These are phyloP conservation scores for Onygenales sp. DNA, from an alignment of 2,329 filamentous ascomycete genomes.

Conservation along the genomic window DNA sequence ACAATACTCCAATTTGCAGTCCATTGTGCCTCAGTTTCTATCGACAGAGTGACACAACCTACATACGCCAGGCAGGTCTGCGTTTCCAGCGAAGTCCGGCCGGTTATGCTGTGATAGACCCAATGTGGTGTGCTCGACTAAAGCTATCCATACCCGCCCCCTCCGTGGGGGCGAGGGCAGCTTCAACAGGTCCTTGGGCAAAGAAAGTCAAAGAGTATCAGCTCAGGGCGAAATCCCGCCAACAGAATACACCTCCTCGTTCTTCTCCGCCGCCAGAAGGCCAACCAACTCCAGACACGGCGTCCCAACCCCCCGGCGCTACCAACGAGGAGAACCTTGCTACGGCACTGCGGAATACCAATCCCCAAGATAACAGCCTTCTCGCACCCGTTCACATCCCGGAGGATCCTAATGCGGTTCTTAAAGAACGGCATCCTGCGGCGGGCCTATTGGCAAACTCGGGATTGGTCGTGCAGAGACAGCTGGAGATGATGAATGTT, in stretches of 20 bases:
- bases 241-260: not conserved
- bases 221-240: not conserved
- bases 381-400: constrained; percentile 53
- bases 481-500: constrained; percentile 58
- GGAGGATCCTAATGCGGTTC: constrained; percentile 49
- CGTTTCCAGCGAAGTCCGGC: no score
- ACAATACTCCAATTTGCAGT: not conserved
- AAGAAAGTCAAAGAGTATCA: not conserved
- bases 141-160: not conserved
- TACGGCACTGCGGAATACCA: constrained; percentile 32
- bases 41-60: not conserved
- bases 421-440: constrained; percentile 50
- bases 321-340: constrained; percentile 8
- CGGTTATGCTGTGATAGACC: not conserved
- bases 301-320: not conserved
- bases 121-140: not conserved
- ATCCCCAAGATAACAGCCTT: constrained; percentile 42
- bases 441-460: constrained; percentile 51
- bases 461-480: constrained; percentile 51
- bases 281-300: not conserved
- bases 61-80: not conserved
- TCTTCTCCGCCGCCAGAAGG: not conserved
- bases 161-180: not conserved
- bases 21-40: no score
- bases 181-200: constrained; percentile 4